A percentile compares a stretch with the other conserved stretches of the same genome.
Evolutionary conservation across 2,329 filamentous ascomycete species (phyloP).

Genomic region (Raffaelea deltoideospora): DNA sequence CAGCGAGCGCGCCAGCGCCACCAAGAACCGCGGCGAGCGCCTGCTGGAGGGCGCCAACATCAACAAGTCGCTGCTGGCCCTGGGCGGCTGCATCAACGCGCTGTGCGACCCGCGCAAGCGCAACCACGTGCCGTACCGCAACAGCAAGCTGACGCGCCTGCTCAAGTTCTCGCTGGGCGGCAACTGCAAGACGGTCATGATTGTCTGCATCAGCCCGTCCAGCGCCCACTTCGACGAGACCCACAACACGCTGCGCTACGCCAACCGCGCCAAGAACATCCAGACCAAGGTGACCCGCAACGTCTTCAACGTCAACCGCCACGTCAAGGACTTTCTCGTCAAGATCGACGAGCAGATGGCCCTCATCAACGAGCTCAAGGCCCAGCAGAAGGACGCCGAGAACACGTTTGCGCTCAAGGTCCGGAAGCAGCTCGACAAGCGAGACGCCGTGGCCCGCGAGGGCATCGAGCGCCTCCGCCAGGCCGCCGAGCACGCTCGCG

Average conservation of each 20-base stretch:
- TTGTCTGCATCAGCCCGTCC: conserved; percentile 92
- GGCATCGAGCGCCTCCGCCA: conserved; percentile 64
- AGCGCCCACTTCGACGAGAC: conserved; percentile 97
- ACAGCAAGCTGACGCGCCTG: conserved; percentile 89
- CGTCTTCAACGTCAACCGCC: conserved; percentile 96
- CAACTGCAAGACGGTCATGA: conserved; percentile 99
- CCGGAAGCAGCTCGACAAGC: conserved; percentile 77
- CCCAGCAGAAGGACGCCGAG: conserved; percentile 82
- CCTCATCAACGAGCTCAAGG: conserved; percentile 90
- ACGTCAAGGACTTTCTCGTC: conserved; percentile 97
- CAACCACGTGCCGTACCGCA: conserved; percentile 92
- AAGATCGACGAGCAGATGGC: conserved; percentile 98
- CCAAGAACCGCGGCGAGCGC: conserved; percentile 87
- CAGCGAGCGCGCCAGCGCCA: conserved; percentile 88
- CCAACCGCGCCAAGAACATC: conserved; percentile 97
- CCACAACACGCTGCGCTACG: conserved; percentile 93
- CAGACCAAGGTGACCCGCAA: conserved; percentile 99
- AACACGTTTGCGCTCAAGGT: conserved; percentile 73
- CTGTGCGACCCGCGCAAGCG: conserved; percentile 84
- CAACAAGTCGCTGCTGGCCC: conserved; percentile 90
- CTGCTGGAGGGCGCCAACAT: conserved; percentile 94
- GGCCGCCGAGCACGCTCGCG: conserved; percentile 67
- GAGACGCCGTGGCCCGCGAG: conserved; percentile 59
- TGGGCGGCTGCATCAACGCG: conserved; percentile 96
- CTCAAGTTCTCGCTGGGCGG: conserved; percentile 95